A percentile compares a stretch with the other conserved stretches of the same genome.
Evolutionary conservation across 78 protist species (phyloP).

Genomic region (Dictyostelium capitatum): DNA sequence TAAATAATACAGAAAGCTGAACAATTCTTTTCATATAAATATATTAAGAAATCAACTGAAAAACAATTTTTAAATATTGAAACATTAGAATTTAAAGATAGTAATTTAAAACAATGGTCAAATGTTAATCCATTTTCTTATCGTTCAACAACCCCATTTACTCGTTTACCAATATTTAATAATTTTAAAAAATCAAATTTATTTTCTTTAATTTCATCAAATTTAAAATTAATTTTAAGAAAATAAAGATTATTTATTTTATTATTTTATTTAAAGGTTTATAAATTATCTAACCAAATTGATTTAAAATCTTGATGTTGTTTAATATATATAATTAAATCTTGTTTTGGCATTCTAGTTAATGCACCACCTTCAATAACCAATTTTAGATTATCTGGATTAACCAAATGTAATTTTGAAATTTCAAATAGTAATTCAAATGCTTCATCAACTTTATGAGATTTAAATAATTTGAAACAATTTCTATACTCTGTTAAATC

Average conservation of each 20-base stretch:
- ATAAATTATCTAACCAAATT: conserved; percentile 65
- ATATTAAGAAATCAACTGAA: too few species aligned
- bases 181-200: neutral
- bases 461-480: conserved; percentile 21
- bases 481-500: conserved; percentile 50
- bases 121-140: too few species aligned
- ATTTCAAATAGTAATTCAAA: conserved; percentile 69
- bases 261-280: neutral
- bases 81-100: too few species aligned
- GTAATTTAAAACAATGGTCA: too few species aligned
- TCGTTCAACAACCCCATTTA: too few species aligned
- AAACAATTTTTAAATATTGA: too few species aligned
- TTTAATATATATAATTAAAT: conserved; percentile 50
- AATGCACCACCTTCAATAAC: conserved; percentile 63
- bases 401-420: conserved; percentile 55
- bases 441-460: conserved; percentile 69
- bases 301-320: conserved; percentile 71
- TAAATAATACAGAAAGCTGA: too few species aligned
- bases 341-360: conserved; percentile 37
- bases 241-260: neutral
- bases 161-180: too few species aligned
- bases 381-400: conserved; percentile 59
- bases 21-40: too few species aligned
- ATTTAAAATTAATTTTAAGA: neutral
- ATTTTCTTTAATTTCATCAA: neutral